Base-by-base conservation (phyloP, 2,329 filamentous ascomycete genomes). In the Xylaria sp. region DNA sequence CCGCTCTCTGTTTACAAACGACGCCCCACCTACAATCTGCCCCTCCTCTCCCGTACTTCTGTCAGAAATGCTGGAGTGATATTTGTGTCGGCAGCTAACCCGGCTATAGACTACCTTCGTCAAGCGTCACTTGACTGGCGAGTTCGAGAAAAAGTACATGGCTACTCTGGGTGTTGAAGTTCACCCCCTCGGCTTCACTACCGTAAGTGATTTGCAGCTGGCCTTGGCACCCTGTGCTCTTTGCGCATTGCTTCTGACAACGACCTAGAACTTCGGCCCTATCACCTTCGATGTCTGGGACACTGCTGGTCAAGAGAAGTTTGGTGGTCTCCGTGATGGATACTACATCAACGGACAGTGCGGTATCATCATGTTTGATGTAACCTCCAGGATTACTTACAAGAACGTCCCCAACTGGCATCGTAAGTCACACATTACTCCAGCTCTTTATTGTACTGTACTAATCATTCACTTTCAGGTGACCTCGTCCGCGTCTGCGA, bases 371-470 rank as follows among this genome's bases (percentile, higher is more conserved):
- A 99, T 99, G 95, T 99, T 99, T 85, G 95, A 99, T 85, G 95
- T 99, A 76, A 98, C 96, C 74, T 98, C 95, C 77, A 93, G 96
- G 82, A 98, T 99, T 84, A 99, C 96, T 84, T 99, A 99, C 92
- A 99, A 99, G 92, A 99, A 99, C 88, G 96, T 99, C 74, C 96
- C 96, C 87, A 98, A 98, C 92, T 99, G 96, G 96, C 96, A 99
- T 86, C 96, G 96, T 97, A 91, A 83, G 94, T 90, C 59, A 15
- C 59, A 15, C 51, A 52, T 44, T 58, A 12, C 23, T 54, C 58
- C 57, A 18, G n/a, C 69, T 10, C 67, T 61, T 48, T 41, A 44
- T 52, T 37, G 57, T n/a, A 20, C 55, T 9, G 39, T 18, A 25
- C 73, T 78, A 55, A 76, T 54, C 15, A 9, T 34, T 54, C 18